Evolutionary conservation across 352 stramenopile species (phyloP), one percentile per base, ranked within the genome.

Genomic region (Stephanocyclus meneghinianus): DNA sequence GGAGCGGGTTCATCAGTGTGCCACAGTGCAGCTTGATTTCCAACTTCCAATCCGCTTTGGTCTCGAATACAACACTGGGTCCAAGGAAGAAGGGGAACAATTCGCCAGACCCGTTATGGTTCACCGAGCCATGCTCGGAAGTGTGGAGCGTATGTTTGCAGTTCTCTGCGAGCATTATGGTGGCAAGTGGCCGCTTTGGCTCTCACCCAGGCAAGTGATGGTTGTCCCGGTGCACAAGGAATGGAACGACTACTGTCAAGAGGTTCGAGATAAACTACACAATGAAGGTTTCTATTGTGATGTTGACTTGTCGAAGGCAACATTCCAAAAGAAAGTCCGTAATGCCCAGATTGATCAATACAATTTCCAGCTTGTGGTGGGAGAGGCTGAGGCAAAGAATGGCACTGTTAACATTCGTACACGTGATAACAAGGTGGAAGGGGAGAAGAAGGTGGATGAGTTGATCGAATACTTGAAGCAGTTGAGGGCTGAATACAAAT

Each of bases 121-220:
- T 40, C 97, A 99, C 82, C 91, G 97, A 67, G 97, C 97, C 55
- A 99, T 99, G 90, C 95, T 99, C 63, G 97, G 97, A 37, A 98
- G 94, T 57, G 89, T 99, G 1, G 97, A 99, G 87, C 95, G 97
- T 50, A 98, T 98, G 91, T 97, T 98, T 78, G 97, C 97, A 66
- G 95, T 99, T 29, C 90, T 99, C 30, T 97, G 96, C 32, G 97
- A 99, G 91, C 97, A 99, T 86, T 99, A 95, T 76, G 96, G 94
- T 69, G 97, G 96, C 56, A 99, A 99, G 84, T 99, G 97, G 94
- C 97, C 97, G 9, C 97, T 99, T 77, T 99, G 97, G 97, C 88
- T 99, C 56, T 98, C 94, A 71, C 97, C 97, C 16, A 90, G 97
- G 51, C 97, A 98, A 87, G 91, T 97, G 0, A 96, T 99, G 83